Conservation (phyloP, 2,329 filamentous ascomycete species). For the Fusarium guadeloupense region DNA sequence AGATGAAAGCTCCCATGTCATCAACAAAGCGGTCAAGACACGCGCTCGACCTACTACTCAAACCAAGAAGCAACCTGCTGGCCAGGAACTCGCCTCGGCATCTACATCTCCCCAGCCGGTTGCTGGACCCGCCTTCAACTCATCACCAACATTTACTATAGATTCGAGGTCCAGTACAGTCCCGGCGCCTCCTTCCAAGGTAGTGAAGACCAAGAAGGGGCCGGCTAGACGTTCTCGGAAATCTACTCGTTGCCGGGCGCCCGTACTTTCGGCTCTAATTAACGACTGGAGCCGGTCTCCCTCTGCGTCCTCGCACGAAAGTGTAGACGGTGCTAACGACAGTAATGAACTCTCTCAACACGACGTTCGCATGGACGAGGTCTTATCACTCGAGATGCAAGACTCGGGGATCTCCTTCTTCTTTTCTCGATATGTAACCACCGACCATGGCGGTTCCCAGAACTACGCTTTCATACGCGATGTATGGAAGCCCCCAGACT, state of each 20-base stretch:
- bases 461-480: conserved; percentile 64
- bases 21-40: conserved; percentile 58
- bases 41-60: conserved; percentile 37
- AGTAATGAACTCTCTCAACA: conserved; percentile 22
- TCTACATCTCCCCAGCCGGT: conserved; percentile 27
- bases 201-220: conserved; percentile 11
- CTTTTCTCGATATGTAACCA: conserved; percentile 61
- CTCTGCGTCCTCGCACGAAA: conserved; percentile 35
- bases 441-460: conserved; percentile 57
- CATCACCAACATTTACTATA: conserved; percentile 14
- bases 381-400: conserved; percentile 45
- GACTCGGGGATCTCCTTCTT: conserved; percentile 60
- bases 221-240: conserved; percentile 22
- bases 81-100: conserved; percentile 23
- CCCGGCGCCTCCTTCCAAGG: conserved; percentile 4
- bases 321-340: conserved; percentile 25
- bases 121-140: conserved; percentile 3
- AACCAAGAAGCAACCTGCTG: conserved; percentile 36
- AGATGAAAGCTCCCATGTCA: conserved; percentile 65
- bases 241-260: conserved; percentile 17
- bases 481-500: conserved; percentile 58
- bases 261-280: conserved; percentile 40
- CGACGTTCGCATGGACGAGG: conserved; percentile 26
- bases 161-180: conserved; percentile 1
- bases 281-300: conserved; percentile 38